phyloP scores from a whole-genome alignment of 2,329 filamentous ascomycete species.

The Emmonsia crescens region DNA sequence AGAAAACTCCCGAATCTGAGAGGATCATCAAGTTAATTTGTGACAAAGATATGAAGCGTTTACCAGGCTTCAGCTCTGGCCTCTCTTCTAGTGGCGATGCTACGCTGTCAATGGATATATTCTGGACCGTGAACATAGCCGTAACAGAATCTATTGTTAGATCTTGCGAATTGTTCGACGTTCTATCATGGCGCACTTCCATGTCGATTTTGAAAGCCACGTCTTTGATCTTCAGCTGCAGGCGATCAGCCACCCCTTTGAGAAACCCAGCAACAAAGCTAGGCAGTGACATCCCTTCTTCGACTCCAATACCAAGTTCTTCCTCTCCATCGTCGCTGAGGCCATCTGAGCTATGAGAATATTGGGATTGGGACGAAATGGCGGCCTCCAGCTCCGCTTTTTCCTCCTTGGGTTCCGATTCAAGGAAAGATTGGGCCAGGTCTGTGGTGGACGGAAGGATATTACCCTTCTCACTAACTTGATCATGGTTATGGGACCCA shows the following conservation, averaged over 20 bases:
- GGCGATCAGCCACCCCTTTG: constrained; percentile 46
- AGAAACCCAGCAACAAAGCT: constrained; percentile 50
- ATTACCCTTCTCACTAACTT: constrained; percentile 15
- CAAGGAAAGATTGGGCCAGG: constrained; percentile 50
- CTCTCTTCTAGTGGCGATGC: constrained; percentile 12
- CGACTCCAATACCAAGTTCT: constrained; percentile 42
- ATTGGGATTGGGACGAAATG: constrained; percentile 39
- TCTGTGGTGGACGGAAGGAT: constrained; percentile 47
- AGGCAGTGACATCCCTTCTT: constrained; percentile 45
- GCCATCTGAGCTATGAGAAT: constrained; percentile 39
- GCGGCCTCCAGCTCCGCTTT: constrained; percentile 48
- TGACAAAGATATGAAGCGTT: constrained; percentile 35
- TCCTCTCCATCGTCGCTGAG: constrained; percentile 40
- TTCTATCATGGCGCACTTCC: constrained; percentile 32
- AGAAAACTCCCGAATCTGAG: constrained; percentile 40
- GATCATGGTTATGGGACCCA: constrained; percentile 18
- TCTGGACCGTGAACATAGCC: constrained; percentile 25
- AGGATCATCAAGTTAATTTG: constrained; percentile 37
- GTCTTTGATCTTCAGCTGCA: constrained; percentile 44
- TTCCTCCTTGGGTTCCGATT: constrained; percentile 47
- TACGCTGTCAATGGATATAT: constrained; percentile 26
- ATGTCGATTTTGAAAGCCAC: constrained; percentile 44
- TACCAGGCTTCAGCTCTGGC: constrained; percentile 23
- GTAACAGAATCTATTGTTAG: constrained; percentile 28
- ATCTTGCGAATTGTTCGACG: constrained; percentile 25